A percentile compares a stretch with the other conserved stretches of the same genome.
Evolutionary conservation across 83 land plant genomes (phyloP).

Genomic region (Picea abies): DNA sequence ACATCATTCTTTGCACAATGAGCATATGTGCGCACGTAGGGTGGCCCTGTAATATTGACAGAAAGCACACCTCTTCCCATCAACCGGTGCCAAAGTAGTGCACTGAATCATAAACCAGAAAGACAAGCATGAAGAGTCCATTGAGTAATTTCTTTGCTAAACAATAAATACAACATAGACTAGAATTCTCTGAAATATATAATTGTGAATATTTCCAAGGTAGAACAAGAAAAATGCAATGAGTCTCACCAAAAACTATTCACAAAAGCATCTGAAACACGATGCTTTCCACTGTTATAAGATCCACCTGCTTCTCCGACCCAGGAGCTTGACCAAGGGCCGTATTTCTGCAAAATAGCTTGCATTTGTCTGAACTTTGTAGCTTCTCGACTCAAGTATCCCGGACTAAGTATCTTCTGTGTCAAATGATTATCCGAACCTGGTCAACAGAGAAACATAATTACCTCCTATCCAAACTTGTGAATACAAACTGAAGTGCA

Average conservation of each 20-base stretch:
- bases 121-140: too few relatives aligned
- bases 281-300: conserved; percentile 79
- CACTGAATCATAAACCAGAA: conserved; percentile 24
- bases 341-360: conserved; percentile 26
- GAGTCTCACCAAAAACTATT: conserved; percentile 72
- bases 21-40: conserved; percentile 34
- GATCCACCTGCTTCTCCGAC: conserved; percentile 94
- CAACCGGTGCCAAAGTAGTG: conserved; percentile 38
- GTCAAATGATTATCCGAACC: conserved; percentile 27
- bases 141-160: too few relatives aligned
- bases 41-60: conserved; percentile 9
- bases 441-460: conserved; percentile 9
- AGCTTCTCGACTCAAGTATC: conserved; percentile 27
- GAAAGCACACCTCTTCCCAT: conserved; percentile 37
- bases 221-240: conserved; percentile 17
- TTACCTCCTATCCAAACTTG: conserved; percentile 27
- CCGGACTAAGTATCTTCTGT: conserved; percentile 38
- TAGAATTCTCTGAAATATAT: conserved; percentile 20
- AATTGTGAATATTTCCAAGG: conserved; percentile 42
- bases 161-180: too few relatives aligned
- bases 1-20: conserved; percentile 33
- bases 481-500: conserved; percentile 30
- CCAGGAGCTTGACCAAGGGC: conserved; percentile 78
- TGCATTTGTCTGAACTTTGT: conserved; percentile 36
- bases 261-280: conserved; percentile 71